Conservation (phyloP, 2,329 filamentous ascomycete genomes). For the Ophiocordyceps sinensis region DNA sequence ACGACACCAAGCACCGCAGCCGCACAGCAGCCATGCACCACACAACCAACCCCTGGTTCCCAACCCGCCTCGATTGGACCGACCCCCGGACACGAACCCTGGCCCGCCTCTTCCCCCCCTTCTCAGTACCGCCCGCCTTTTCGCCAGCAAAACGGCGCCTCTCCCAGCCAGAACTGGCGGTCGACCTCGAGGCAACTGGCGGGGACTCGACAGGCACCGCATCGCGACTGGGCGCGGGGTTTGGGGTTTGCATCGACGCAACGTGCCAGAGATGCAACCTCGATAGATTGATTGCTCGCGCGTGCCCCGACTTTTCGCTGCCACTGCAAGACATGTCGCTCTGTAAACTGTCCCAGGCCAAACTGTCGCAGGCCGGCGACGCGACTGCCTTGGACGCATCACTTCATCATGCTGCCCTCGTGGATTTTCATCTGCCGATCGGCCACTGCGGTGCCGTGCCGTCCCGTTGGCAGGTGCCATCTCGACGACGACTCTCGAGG, state of each 20-base stretch:
- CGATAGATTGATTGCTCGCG: slow-evolving; percentile 1
- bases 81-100: slow-evolving; percentile 1
- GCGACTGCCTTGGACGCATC: not conserved
- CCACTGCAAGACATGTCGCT: not conserved
- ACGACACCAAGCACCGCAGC: slow-evolving; percentile 1
- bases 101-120: not conserved
- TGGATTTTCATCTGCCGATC: not conserved
- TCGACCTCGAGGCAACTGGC: slow-evolving; percentile 2
- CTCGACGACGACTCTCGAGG: not conserved
- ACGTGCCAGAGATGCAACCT: not conserved
- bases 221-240: slow-evolving; percentile 1
- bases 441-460: not conserved
- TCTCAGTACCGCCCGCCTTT: slow-evolving; percentile 5
- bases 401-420: not conserved
- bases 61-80: not conserved
- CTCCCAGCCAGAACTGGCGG: slow-evolving; percentile 7
- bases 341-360: not conserved
- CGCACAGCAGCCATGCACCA: not conserved
- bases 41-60: not conserved
- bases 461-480: not conserved
- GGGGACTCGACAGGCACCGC: slow-evolving; percentile 1
- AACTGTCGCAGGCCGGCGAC: not conserved
- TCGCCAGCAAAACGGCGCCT: slow-evolving; percentile 7
- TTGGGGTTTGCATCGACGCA: slow-evolving; percentile 1
- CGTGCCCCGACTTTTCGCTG: not conserved